Conservation (phyloP, 345 rosid species). For the Garcia nutans region DNA sequence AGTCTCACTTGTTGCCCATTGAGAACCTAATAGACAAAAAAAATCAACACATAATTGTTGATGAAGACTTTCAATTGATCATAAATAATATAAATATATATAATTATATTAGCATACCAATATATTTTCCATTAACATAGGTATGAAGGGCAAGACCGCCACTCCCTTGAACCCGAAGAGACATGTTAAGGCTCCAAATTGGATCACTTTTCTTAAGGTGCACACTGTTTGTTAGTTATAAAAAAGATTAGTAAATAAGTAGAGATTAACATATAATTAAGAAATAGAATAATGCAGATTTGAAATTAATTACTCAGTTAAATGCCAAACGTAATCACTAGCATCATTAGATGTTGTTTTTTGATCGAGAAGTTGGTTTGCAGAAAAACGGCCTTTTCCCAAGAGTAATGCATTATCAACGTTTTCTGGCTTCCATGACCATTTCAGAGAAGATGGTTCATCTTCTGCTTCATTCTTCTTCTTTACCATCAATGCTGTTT, state of each 20-base stretch:
- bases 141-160: constrained; percentile 23
- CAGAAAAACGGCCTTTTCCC: constrained; percentile 7
- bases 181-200: constrained; percentile 9
- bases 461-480: constrained; percentile 31
- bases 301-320: constrained; percentile 11
- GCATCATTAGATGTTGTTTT: constrained; percentile 16
- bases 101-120: not conserved
- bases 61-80: too few species aligned
- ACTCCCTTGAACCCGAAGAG: constrained; percentile 10
- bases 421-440: constrained; percentile 65
- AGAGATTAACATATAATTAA: not conserved
- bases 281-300: too few species aligned
- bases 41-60: too few species aligned
- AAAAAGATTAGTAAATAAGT: not conserved
- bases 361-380: constrained; percentile 17
- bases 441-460: constrained; percentile 35
- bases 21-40: constrained; percentile 3
- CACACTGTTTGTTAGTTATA: constrained; percentile 10
- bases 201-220: constrained; percentile 6
- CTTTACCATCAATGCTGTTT: constrained; percentile 47
- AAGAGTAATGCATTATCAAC: constrained; percentile 16
- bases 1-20: not conserved
- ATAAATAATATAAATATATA: too few species aligned
- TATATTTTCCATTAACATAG: constrained; percentile 16
- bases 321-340: constrained; percentile 29